A percentile compares a stretch with the other conserved stretches of the same genome.
These are phyloP conservation scores for Scheffersomyces illinoinensis DNA, from an alignment of 1,139 yeast species.

Conservation along the genomic window DNA sequence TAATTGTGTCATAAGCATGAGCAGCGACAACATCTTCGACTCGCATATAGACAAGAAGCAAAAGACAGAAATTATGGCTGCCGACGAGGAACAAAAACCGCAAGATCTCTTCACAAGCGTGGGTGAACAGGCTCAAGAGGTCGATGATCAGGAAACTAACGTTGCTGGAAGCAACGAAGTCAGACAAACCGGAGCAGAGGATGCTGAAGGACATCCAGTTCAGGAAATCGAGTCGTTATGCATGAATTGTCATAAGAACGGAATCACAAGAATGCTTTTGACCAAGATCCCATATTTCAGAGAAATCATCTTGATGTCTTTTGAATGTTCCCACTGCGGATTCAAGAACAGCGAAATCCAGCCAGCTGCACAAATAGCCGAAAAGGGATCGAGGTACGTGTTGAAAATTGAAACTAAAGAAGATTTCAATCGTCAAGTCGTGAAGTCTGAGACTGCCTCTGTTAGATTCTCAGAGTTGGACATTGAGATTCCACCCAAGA, in stretches of 20 bases:
- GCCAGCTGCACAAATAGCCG: slow-evolving; percentile 87
- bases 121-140: slow-evolving; percentile 33
- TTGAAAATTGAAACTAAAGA: slow-evolving; percentile 67
- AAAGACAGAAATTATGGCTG: slow-evolving; percentile 12
- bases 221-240: slow-evolving; percentile 94
- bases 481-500: slow-evolving; percentile 91
- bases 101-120: slow-evolving; percentile 56
- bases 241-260: slow-evolving; percentile 91
- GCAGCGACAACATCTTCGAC: slow-evolving; percentile 1
- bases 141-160: slow-evolving; percentile 2
- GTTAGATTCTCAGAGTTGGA: slow-evolving; percentile 83
- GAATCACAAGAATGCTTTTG: slow-evolving; percentile 77
- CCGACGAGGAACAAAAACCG: slow-evolving; percentile 10
- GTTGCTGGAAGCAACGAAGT: slow-evolving; percentile 9
- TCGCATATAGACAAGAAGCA: slow-evolving; percentile 17
- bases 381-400: slow-evolving; percentile 77
- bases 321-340: slow-evolving; percentile 93
- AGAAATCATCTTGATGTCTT: slow-evolving; percentile 92
- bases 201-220: slow-evolving; percentile 93
- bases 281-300: slow-evolving; percentile 91
- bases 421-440: slow-evolving; percentile 88
- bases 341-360: slow-evolving; percentile 91
- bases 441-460: slow-evolving; percentile 86
- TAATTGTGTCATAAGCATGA: not conserved
- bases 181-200: slow-evolving; percentile 60